Evolutionary conservation across 495 filamentous ascomycete genomes (phyloP), one percentile per base, ranked within the genome.

Genomic region (Aspergillus haitiensis): DNA sequence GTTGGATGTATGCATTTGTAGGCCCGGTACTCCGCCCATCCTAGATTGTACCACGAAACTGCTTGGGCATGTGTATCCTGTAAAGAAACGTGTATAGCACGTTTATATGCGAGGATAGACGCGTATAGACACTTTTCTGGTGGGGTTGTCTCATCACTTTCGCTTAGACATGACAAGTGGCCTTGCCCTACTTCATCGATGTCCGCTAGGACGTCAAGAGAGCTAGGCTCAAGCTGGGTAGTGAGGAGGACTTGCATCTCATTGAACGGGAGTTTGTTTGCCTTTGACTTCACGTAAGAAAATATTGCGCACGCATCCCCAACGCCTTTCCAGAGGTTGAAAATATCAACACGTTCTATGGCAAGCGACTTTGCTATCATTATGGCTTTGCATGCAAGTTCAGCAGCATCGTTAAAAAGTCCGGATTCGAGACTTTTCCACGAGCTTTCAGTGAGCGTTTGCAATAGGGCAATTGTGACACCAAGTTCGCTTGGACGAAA

Each of bases 41-140:
- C 94, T 16, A 99, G 79, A 67, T 99, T 99, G 71, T 93, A 99
- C 82, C 93, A 96, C 1, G 92, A 90, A 33, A 98, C 90, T 7
- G 94, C 91, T 72, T 95, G 93, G n/a, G 93, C 92, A 70, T 98
- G 90, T 3, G 84, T 59, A 65, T 99, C 93, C 55, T 86, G 77
- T 2, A 84, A 74, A 35, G 88, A 88, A 44, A 84, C 81, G 56
- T 88, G 78, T 13, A 98, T 87, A 16, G 92, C 89, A 53, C 89
- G 86, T 66, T 97, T 98, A 70, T 92, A 88, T 6, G 91, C 89
- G 32, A 97, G 74, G 13, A 98, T 92, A 0, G 86, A 81, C 39
- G 87, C 81, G 55, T 90, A 79, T 3, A 92, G 63, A 49, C 81
- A 84, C 18, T 63, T 52, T 10, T 75, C 63, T 32, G 73, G 64